Evolutionary conservation across 352 stramenopile genomes (phyloP), one percentile per base, ranked within the genome.

Genomic region (Pythium oligandrum): DNA sequence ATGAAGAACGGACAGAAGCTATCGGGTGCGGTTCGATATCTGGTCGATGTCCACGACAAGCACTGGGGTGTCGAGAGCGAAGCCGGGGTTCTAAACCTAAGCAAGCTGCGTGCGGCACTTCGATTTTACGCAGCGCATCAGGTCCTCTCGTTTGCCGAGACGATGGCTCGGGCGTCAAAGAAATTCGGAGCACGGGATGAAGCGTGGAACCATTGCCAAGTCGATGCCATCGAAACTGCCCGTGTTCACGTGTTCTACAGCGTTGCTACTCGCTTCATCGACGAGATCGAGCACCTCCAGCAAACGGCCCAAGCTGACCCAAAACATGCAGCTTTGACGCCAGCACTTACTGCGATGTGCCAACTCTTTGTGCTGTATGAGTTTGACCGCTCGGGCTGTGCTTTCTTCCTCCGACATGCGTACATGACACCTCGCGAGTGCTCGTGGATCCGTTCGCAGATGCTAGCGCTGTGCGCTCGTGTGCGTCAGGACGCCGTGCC

Each of bases 191-290:
- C 57, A 6, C 57, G 57, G 11, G 57, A 64, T 26, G 63, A 83
- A 48, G 70, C 71, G 6, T 75, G 71, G 59, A 86, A 85, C 46
- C 68, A 79, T 31, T 95, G 79, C 58, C 78, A 93, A 40, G 79
- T 90, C 10, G 78, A 93, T 8, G 66, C 89, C 7, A 64, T 93
- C 31, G 81, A 90, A 51, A 63, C 75, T 3, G 77, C 79, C 11
- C 77, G 79, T 31, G 75, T 88, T 0, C 79, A 90, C 48, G 79
- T 88, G 31, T 91, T 90, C 63, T 86, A 85, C 57, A 85, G 80
- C 30, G 81, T 86, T 8, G 76, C 86, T 4, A 55, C 57, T 30
- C 67, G 77, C 34, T 86, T 88, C 53, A 57, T 89, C 17, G 40
- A 82, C 35, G 61, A 85, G 26, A 59, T 88, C 9, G 57, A 81